These are phyloP conservation scores for Tagetes patula DNA, from an alignment of 129 eudicot genomes.

Conservation along the genomic window DNA sequence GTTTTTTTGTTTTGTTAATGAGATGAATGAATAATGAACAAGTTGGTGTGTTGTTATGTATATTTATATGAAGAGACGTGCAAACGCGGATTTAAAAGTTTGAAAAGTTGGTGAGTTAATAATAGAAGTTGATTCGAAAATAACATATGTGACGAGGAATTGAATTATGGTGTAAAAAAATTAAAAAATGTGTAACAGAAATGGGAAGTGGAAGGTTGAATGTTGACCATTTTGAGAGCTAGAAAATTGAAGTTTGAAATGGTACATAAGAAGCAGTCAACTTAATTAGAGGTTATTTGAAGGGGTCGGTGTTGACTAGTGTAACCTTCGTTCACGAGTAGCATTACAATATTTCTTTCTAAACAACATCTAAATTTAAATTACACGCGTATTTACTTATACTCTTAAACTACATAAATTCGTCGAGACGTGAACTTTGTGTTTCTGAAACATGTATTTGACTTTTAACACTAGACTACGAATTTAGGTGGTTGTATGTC, in stretches of 20 bases:
- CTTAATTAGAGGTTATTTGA: conserved; percentile 20
- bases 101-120: conserved; percentile 36
- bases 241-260: conserved; percentile 36
- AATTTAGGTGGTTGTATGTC: too few species aligned
- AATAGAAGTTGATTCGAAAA: conserved; percentile 10
- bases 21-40: conserved; percentile 23
- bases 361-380: too few species aligned
- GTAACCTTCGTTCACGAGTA: too few species aligned
- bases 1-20: background rate
- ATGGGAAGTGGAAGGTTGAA: conserved; percentile 29
- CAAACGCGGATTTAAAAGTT: conserved; percentile 41
- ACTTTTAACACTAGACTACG: too few species aligned
- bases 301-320: conserved; percentile 29
- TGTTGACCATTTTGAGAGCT: conserved; percentile 30
- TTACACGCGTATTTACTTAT: too few species aligned
- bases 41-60: background rate
- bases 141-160: background rate
- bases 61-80: conserved; percentile 17
- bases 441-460: too few species aligned
- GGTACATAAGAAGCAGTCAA: conserved; percentile 16
- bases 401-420: too few species aligned
- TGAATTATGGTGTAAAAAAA: background rate
- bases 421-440: too few species aligned
- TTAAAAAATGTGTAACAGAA: background rate
- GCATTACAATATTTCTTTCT: too few species aligned